Evolutionary conservation across 306 rosid genomes (phyloP), one percentile per base, ranked within the genome.

Genomic region (Bauhinia variegata): DNA sequence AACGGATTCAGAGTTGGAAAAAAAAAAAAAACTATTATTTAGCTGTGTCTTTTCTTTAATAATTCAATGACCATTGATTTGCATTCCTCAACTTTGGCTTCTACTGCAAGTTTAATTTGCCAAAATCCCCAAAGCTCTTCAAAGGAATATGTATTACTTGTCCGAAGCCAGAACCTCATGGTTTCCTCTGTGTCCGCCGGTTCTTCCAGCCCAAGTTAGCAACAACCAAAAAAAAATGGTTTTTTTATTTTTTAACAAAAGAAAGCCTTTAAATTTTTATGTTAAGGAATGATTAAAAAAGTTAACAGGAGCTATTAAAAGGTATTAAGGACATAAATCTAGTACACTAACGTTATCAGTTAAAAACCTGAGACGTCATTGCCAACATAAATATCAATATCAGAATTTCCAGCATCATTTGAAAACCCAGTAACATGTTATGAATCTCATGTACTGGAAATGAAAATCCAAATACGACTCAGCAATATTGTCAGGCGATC

Each of bases 131-230:
- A 44, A 76, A 60, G 68, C 61, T 38, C 36, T 51, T 17, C 15
- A 6, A 30, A 39, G 11, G 64, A 54, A 23, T 23, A 23, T 23
- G 41, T 43, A 49, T 54, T 58, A 56, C 69, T 65, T 47, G 61
- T 65, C 70, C 71, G 42, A 80, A 72, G 71, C 59, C 56, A 64
- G 16, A 31, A 17, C 65, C 38, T 14, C 19, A 36, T 47, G 4
- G 7, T 76, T 68, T 44, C 89, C 82, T 68, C 15, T 48, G 64
- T 72, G 71, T 81, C 74, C 82, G 86, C 82, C 80, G 80, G 62
- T 75, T 75, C 75, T 60, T 60, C 12, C 84, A 64, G 9, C 62
- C 28, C 61, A 59, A 64, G 23, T 48, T 13, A 18, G 44, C 37
- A 3, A 3, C 17, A 16, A 36, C 13, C 34, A 34, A 44, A 18